A percentile compares a stretch with the other conserved stretches of the same genome.
phyloP scores from a whole-genome alignment of 2,329 filamentous ascomycete genomes.

The Aspergillus udagawae region DNA sequence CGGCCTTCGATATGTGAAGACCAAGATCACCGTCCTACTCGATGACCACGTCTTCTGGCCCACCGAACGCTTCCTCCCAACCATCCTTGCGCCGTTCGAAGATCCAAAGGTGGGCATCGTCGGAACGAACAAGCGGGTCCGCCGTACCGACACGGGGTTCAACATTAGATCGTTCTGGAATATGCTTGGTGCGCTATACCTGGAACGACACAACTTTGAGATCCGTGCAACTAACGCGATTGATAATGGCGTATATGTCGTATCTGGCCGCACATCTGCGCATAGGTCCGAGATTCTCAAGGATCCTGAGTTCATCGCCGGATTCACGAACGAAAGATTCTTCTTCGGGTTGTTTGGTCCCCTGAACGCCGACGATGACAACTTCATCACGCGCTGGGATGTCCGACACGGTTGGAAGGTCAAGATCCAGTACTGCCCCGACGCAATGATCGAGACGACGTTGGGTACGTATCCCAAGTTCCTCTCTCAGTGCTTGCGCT shows the following conservation, averaged over 20 bases:
- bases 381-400: slow-evolving; percentile 55
- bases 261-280: slow-evolving; percentile 54
- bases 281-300: slow-evolving; percentile 51
- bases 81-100: slow-evolving; percentile 43
- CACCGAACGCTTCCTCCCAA: slow-evolving; percentile 34
- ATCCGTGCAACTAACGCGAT: slow-evolving; percentile 53
- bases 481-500: slow-evolving; percentile 51
- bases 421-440: slow-evolving; percentile 50
- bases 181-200: slow-evolving; percentile 56
- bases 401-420: slow-evolving; percentile 51
- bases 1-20: slow-evolving; percentile 37
- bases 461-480: slow-evolving; percentile 52
- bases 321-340: slow-evolving; percentile 51
- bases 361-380: slow-evolving; percentile 58
- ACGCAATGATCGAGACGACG: slow-evolving; percentile 50
- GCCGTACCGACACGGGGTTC: slow-evolving; percentile 29
- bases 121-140: slow-evolving; percentile 54
- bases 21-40: slow-evolving; percentile 43
- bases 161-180: slow-evolving; percentile 42
- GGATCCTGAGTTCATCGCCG: slow-evolving; percentile 38
- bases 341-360: slow-evolving; percentile 44
- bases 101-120: slow-evolving; percentile 51
- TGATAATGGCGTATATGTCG: slow-evolving; percentile 57
- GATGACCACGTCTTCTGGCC: slow-evolving; percentile 56
- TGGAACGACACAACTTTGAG: slow-evolving; percentile 61